Percentiles rank a stretch among this genome's conserved stretches.
Conservation (phyloP, 768 basidiomycete genomes). For the Lactarius psammicola region DNA sequence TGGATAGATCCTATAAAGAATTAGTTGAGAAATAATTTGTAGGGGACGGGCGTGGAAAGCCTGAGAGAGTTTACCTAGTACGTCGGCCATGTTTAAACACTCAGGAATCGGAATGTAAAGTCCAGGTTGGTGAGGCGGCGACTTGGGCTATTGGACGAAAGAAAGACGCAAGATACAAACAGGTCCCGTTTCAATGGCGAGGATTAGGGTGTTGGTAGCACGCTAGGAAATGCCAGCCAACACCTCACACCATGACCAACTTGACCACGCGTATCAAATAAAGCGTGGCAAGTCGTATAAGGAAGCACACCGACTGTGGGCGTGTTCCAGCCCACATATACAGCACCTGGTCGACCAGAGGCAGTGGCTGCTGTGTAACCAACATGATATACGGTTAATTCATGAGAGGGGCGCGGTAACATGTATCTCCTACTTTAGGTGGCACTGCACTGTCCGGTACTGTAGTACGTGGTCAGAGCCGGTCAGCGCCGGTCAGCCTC, state of each 20-base stretch:
- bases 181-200: neutral
- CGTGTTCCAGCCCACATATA: neutral
- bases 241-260: neutral
- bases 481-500: too few relatives aligned
- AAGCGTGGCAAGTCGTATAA: neutral
- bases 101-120: neutral
- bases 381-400: too few relatives aligned
- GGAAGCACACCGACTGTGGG: neutral
- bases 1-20: neutral
- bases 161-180: neutral
- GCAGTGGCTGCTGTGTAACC: too few relatives aligned
- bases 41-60: neutral
- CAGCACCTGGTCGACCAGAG: neutral
- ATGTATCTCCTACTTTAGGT: too few relatives aligned
- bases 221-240: neutral
- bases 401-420: too few relatives aligned
- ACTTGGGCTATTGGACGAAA: neutral
- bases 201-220: neutral
- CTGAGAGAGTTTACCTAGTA: neutral
- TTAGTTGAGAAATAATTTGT: neutral
- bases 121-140: neutral
- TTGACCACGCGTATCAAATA: neutral
- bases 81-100: neutral
- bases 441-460: too few relatives aligned
- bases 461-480: too few relatives aligned